Evolutionary conservation across 2,329 filamentous ascomycete species (phyloP).

Genomic region (Penicillium sp.): DNA sequence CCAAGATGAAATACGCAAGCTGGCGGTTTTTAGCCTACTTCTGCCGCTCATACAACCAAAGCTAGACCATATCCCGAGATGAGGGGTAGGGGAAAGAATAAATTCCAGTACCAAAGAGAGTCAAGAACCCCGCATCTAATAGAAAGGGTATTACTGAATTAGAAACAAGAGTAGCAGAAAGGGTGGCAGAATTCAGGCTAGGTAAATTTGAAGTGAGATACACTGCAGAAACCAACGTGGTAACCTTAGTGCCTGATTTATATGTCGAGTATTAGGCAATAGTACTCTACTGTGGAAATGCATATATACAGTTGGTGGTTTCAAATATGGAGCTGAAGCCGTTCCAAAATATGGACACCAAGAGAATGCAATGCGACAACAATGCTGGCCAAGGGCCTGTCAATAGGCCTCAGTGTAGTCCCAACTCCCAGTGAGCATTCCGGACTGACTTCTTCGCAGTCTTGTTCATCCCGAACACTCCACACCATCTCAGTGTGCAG

Average conservation of each 20-base stretch:
- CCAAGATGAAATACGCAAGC: slow-evolving; percentile 8
- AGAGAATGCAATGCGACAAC: background rate
- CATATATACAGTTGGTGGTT: background rate
- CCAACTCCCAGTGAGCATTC: background rate
- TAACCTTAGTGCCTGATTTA: too few relatives aligned
- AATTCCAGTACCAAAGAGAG: background rate
- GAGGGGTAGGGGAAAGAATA: background rate
- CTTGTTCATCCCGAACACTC: background rate
- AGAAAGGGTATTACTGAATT: too few relatives aligned
- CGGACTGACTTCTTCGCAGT: background rate
- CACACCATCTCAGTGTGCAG: background rate
- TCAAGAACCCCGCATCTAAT: background rate
- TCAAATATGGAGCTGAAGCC: too few relatives aligned
- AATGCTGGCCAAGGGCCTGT: background rate
- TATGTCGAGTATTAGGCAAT: too few relatives aligned
- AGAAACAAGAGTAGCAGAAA: too few relatives aligned
- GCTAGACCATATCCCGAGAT: slow-evolving; percentile 9
- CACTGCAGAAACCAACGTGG: too few relatives aligned
- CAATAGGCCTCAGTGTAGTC: background rate
- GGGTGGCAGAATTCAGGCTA: too few relatives aligned
- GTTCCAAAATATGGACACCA: background rate
- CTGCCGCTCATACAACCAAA: background rate
- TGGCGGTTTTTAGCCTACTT: background rate
- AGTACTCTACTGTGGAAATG: background rate
- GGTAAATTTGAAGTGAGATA: too few relatives aligned